Evolutionary conservation across 495 filamentous ascomycete species (phyloP), one percentile per base, ranked within the genome.

Genomic region (Clohesyomyces aquaticus): DNA sequence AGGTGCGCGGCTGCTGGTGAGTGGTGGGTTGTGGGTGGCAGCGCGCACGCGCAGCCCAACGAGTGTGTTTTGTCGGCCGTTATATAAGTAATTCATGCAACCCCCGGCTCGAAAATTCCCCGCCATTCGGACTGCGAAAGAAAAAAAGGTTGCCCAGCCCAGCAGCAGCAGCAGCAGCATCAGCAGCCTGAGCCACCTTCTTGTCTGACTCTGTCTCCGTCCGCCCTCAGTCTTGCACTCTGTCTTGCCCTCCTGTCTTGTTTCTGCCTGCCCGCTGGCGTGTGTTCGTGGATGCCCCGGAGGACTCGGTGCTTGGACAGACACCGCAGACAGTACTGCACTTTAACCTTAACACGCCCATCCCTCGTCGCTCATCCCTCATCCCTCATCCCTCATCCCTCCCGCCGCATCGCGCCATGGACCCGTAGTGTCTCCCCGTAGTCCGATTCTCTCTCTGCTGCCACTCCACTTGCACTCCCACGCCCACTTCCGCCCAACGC

Each of bases 81-180:
- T 50, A 29, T 61, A 41, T 55, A 54, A 66, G 47, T 61, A 51
- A 61, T 61, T 61, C 50, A 66, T 66, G 63, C 63, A 46, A 29
- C 48, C 63, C 57, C 56, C 29, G n/a, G 45, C 25, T 27, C 35
- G 54, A 8, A 55, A 50, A 42, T 49, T 38, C 56, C 23, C 41
- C 55, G 41, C 55, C 22, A 41, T 50, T 59, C 55, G 61, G 53
- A 56, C 35, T 57, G 52, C 61, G 59, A 64, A 47, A 26, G 48
- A 51, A 56, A 51, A 55, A 51, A 51, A 16, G 18, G 29, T 27
- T 12, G 41, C 60, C 41, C 43, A 38, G 32, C 14, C 32, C 32
- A 38, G 32, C 32, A n/a, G 6, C 32, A 38, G 32, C 32, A 38
- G 6, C 32, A n/a, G n/a, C n/a, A n/a, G n/a, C n/a, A n/a, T n/a